Conservation (phyloP, 2,329 filamentous ascomycete species). For the Aspergillus thermomutatus region DNA sequence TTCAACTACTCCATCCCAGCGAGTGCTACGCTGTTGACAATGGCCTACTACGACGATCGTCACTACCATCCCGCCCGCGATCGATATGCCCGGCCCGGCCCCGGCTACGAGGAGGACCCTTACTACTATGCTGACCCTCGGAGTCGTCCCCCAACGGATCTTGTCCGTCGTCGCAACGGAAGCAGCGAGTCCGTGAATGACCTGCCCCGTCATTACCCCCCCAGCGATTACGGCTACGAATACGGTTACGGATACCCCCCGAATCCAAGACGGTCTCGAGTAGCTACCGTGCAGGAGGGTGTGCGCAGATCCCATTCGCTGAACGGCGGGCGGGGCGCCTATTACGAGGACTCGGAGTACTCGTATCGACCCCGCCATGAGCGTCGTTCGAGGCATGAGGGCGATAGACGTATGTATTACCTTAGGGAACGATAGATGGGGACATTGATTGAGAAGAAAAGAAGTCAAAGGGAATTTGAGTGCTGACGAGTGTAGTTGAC, state of each 20-base stretch:
- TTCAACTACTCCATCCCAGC: not conserved
- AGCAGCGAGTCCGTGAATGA: slow-evolving; percentile 76
- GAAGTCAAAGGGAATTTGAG: not conserved
- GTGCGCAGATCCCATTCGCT: slow-evolving; percentile 37
- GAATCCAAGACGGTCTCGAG: slow-evolving; percentile 20
- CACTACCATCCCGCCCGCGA: slow-evolving; percentile 28
- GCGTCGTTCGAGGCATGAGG: slow-evolving; percentile 46
- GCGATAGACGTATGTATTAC: slow-evolving; percentile 36
- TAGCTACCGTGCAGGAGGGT: slow-evolving; percentile 31
- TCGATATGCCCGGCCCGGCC: slow-evolving; percentile 25
- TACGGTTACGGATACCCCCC: slow-evolving; percentile 31
- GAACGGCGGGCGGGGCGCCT: slow-evolving; percentile 29
- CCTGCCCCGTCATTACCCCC: slow-evolving; percentile 78
- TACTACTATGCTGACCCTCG: slow-evolving; percentile 24
- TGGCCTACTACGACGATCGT: slow-evolving; percentile 39
- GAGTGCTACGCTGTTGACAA: slow-evolving; percentile 13
- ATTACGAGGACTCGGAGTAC: slow-evolving; percentile 32
- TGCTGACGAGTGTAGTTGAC: slow-evolving; percentile 20
- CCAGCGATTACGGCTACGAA: slow-evolving; percentile 50
- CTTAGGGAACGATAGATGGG: not conserved
- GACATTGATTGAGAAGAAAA: not conserved
- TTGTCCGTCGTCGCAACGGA: slow-evolving; percentile 52
- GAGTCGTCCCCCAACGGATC: slow-evolving; percentile 11
- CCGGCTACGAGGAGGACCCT: slow-evolving; percentile 25
- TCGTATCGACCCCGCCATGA: slow-evolving; percentile 34